Conservation (phyloP, 2,329 filamentous ascomycete species). For the Grosmannia clavigera region DNA sequence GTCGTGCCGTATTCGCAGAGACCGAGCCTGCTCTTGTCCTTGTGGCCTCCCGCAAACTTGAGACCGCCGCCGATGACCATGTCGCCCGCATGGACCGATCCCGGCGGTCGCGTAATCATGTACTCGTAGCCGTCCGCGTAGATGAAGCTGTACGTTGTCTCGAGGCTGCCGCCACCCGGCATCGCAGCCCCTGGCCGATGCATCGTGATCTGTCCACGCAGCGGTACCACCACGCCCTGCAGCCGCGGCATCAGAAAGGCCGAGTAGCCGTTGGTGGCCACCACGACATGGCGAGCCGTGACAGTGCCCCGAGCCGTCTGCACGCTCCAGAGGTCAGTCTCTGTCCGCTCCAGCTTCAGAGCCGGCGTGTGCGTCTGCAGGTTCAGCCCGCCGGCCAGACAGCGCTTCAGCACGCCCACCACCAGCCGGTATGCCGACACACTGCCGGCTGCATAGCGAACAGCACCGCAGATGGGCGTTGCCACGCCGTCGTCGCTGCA, state of each 20-base stretch:
- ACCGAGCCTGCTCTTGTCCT: slow-evolving; percentile 23
- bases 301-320: slow-evolving; percentile 30
- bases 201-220: slow-evolving; percentile 37
- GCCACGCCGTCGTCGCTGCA: slow-evolving; percentile 16
- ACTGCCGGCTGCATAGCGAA: slow-evolving; percentile 33
- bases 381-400: slow-evolving; percentile 30
- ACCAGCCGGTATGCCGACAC: slow-evolving; percentile 26
- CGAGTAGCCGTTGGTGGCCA: slow-evolving; percentile 43
- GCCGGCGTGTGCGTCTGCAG: slow-evolving; percentile 41
- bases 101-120: slow-evolving; percentile 45
- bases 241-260: slow-evolving; percentile 29
- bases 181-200: slow-evolving; percentile 22
- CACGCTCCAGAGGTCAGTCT: slow-evolving; percentile 21
- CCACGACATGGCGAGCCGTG: slow-evolving; percentile 28
- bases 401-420: slow-evolving; percentile 30
- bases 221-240: slow-evolving; percentile 34
- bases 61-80: slow-evolving; percentile 52
- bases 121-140: slow-evolving; percentile 53
- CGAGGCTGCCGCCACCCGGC: slow-evolving; percentile 14
- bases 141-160: slow-evolving; percentile 48
- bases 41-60: slow-evolving; percentile 14
- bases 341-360: slow-evolving; percentile 11
- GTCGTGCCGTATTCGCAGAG: slow-evolving; percentile 39
- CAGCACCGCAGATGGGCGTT: slow-evolving; percentile 25
- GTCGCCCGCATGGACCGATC: slow-evolving; percentile 30